Conservation (phyloP, 2,329 filamentous ascomycete genomes). For the Pyrenophora graminea region DNA sequence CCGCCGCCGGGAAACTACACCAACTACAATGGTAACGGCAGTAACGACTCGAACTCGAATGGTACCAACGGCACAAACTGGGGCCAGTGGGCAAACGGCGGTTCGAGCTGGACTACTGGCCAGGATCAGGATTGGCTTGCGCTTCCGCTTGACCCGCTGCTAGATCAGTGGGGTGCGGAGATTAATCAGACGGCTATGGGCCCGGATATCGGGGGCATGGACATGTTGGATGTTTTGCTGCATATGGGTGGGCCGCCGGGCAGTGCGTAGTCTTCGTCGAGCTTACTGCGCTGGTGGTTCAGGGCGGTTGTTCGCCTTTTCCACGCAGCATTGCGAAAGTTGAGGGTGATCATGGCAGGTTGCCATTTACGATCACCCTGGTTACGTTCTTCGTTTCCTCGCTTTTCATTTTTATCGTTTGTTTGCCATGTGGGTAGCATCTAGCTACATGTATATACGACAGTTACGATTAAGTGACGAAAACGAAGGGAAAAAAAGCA, state of each 20-base stretch:
- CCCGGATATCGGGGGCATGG: constrained; percentile 65
- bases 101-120: constrained; percentile 24
- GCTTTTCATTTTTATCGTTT: not conserved
- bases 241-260: constrained; percentile 44
- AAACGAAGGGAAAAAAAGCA: not conserved
- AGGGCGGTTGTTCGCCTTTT: not conserved
- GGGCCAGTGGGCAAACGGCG: constrained; percentile 29
- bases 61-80: constrained; percentile 19
- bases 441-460: not conserved
- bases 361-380: not conserved
- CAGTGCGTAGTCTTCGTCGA: not conserved
- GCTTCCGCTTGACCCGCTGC: constrained; percentile 63
- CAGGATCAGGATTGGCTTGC: constrained; percentile 62
- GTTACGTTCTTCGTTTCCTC: not conserved
- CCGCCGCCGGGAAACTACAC: constrained; percentile 48
- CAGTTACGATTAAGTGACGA: not conserved
- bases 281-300: too few relatives aligned
- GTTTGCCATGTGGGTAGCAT: not conserved
- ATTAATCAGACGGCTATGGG: constrained; percentile 61
- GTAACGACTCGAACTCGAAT: constrained; percentile 15
- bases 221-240: constrained; percentile 55
- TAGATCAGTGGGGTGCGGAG: constrained; percentile 62
- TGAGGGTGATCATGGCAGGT: not conserved
- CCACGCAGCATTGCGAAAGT: too few relatives aligned
- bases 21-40: constrained; percentile 20